These are phyloP conservation scores for Phaeosphaeria sp. DNA, from an alignment of 2,329 filamentous ascomycete genomes.

Conservation along the genomic window DNA sequence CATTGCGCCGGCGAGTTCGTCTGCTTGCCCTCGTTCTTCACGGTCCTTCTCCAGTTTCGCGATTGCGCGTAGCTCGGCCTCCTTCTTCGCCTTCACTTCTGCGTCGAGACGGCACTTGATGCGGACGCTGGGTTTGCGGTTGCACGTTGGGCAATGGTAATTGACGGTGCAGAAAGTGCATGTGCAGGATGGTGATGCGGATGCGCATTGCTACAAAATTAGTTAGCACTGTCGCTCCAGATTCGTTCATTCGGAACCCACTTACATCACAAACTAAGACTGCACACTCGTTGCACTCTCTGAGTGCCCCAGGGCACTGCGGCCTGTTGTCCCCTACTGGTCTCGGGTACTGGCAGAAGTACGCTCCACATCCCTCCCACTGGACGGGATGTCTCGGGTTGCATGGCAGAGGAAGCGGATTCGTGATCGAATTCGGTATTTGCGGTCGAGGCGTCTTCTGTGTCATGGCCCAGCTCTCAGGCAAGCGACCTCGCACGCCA, in stretches of 20 bases:
- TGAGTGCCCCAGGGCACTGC: constrained; percentile 45
- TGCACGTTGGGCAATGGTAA: constrained; percentile 50
- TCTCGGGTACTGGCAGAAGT: constrained; percentile 50
- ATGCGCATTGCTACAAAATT: constrained; percentile 36
- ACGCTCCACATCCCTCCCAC: constrained; percentile 53
- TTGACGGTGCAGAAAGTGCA: constrained; percentile 49
- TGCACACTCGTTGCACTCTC: constrained; percentile 49
- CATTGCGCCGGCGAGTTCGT: constrained; percentile 44
- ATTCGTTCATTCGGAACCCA: constrained; percentile 1
- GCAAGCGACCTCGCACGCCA: constrained; percentile 43
- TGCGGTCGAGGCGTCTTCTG: constrained; percentile 29
- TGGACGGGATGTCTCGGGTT: constrained; percentile 51
- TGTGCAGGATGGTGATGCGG: constrained; percentile 40
- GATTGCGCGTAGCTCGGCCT: constrained; percentile 36
- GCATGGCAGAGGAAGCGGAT: constrained; percentile 47
- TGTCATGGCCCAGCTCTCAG: constrained; percentile 27
- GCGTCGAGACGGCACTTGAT: constrained; percentile 46
- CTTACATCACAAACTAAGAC: constrained; percentile 53
- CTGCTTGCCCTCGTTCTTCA: constrained; percentile 42
- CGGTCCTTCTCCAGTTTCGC: constrained; percentile 41
- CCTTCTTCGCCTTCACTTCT: constrained; percentile 40
- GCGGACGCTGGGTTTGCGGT: constrained; percentile 40
- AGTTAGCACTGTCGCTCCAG: constrained; percentile 12
- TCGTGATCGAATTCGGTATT: constrained; percentile 35
- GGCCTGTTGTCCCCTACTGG: constrained; percentile 48